Evolutionary conservation across 2,329 filamentous ascomycete genomes (phyloP).

Genomic region (Colletotrichum phormii): DNA sequence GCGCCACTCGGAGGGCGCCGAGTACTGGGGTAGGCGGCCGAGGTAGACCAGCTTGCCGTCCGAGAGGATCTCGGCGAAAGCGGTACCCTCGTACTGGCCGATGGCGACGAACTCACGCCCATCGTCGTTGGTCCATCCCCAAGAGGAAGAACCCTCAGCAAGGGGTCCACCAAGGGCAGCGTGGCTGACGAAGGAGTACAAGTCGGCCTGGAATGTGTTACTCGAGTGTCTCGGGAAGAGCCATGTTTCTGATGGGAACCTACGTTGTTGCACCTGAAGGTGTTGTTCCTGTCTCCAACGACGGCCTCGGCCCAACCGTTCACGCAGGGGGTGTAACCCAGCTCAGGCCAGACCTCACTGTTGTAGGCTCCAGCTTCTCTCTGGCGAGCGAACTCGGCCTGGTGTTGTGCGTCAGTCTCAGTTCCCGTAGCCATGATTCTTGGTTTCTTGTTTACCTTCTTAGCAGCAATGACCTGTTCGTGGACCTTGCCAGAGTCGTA

Average conservation of each 20-base stretch:
- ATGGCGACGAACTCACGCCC: constrained; percentile 59
- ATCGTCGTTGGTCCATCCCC: constrained; percentile 60
- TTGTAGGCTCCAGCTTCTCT: constrained; percentile 41
- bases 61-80: constrained; percentile 56
- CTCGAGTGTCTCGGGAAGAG: not conserved
- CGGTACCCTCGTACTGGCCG: constrained; percentile 57
- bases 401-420: not conserved
- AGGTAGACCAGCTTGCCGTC: constrained; percentile 56
- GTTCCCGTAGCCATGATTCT: not conserved
- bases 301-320: constrained; percentile 57
- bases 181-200: constrained; percentile 67
- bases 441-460: constrained; percentile 26
- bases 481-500: constrained; percentile 37
- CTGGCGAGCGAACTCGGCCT: constrained; percentile 35
- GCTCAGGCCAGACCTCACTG: constrained; percentile 49
- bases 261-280: constrained; percentile 61
- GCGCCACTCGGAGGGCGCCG: constrained; percentile 43
- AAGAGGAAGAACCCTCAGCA: constrained; percentile 52
- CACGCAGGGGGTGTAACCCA: constrained; percentile 53
- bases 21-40: constrained; percentile 49
- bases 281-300: constrained; percentile 58
- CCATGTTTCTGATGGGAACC: not conserved
- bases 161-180: constrained; percentile 60
- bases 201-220: constrained; percentile 50
- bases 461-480: constrained; percentile 35